A percentile compares a stretch with the other conserved stretches of the same genome.
phyloP scores from a whole-genome alignment of 2,329 filamentous ascomycete species.

The Epichloe sibirici region DNA sequence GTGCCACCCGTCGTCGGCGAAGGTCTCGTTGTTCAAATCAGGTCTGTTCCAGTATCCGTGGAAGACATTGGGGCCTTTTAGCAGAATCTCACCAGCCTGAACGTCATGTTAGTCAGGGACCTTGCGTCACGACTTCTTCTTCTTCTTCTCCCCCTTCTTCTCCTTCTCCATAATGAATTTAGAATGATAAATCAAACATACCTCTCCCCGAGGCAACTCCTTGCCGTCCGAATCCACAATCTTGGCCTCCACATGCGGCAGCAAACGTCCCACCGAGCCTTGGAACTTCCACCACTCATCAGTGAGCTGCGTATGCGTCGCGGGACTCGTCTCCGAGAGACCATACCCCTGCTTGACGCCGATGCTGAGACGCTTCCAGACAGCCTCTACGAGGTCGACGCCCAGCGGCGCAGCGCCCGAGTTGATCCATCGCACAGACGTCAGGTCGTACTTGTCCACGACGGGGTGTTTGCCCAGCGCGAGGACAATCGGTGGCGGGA shows the following conservation, averaged over 20 bases:
- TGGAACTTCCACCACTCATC: slow-evolving; percentile 65
- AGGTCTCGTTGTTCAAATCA: slow-evolving; percentile 55
- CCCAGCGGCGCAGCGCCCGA: slow-evolving; percentile 80
- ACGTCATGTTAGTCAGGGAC: not conserved
- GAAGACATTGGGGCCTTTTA: slow-evolving; percentile 72
- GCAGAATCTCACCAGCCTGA: slow-evolving; percentile 51
- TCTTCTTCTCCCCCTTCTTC: not conserved
- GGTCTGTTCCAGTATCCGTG: slow-evolving; percentile 66
- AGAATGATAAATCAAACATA: slow-evolving; percentile 6
- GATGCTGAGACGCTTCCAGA: slow-evolving; percentile 62
- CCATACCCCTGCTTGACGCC: slow-evolving; percentile 91
- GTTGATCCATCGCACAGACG: slow-evolving; percentile 69
- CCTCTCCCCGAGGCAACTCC: slow-evolving; percentile 42
- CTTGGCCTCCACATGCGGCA: slow-evolving; percentile 71
- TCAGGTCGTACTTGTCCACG: slow-evolving; percentile 71
- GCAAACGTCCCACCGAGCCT: slow-evolving; percentile 64
- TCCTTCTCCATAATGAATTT: not conserved
- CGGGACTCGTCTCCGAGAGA: slow-evolving; percentile 74
- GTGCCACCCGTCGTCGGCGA: slow-evolving; percentile 73
- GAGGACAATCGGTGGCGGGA: slow-evolving; percentile 76
- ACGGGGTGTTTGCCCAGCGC: slow-evolving; percentile 67
- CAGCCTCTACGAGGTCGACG: slow-evolving; percentile 61
- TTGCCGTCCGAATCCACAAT: slow-evolving; percentile 55
- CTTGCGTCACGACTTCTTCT: not conserved
- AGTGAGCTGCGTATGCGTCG: slow-evolving; percentile 61